These are phyloP conservation scores for Ilyonectria mors-panacis DNA, from an alignment of 2,329 filamentous ascomycete species.

Conservation along the genomic window DNA sequence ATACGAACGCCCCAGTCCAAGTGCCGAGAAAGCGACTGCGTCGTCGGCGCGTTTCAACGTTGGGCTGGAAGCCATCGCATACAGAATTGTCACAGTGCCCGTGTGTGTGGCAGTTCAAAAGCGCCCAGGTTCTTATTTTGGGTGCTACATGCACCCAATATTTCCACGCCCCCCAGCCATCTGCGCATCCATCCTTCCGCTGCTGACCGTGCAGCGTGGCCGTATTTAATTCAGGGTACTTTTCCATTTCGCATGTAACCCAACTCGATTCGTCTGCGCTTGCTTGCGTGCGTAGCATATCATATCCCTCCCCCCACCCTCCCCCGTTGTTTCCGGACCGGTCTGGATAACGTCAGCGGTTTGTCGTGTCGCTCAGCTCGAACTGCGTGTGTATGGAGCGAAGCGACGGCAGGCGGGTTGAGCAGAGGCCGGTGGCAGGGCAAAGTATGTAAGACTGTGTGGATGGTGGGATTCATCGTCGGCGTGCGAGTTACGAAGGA, in stretches of 20 bases:
- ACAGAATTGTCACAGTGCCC: not conserved
- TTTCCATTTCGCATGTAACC: conserved; percentile 20
- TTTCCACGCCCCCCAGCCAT: conserved; percentile 21
- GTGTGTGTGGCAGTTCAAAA: conserved; percentile 1
- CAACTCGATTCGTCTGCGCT: not conserved
- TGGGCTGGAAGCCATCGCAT: not conserved
- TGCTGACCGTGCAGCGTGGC: conserved; percentile 25
- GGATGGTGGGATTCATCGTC: not conserved
- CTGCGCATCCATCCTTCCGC: not conserved
- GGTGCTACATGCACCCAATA: not conserved
- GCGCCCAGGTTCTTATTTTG: not conserved
- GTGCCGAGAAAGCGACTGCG: not conserved
- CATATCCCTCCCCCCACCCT: not conserved
- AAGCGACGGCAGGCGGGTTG: not conserved
- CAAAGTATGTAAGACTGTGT: not conserved
- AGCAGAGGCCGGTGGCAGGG: not conserved
- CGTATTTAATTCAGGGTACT: conserved; percentile 13
- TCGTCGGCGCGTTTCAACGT: not conserved
- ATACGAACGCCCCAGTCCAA: not conserved
- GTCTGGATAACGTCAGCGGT: conserved; percentile 9
- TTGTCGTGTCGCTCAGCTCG: not conserved
- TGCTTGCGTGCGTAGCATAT: not conserved
- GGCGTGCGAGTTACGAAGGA: not conserved
- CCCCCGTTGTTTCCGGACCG: not conserved
- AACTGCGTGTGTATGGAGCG: not conserved